These are phyloP conservation scores for Lolium multiflorum DNA, from an alignment of 176 grass and related monocot species.

Conservation along the genomic window DNA sequence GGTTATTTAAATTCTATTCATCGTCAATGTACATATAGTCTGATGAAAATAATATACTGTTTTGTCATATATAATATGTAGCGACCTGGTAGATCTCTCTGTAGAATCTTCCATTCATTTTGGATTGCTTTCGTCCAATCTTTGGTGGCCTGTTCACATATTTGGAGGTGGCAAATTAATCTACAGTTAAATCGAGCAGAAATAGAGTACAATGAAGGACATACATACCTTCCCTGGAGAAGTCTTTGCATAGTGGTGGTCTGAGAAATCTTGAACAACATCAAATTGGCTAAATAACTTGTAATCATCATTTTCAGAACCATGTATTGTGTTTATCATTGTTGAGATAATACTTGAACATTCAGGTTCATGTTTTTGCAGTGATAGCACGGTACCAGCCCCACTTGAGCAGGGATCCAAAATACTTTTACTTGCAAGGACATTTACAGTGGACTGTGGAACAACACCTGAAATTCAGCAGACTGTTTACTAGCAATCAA, in stretches of 20 bases:
- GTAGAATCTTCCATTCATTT: conserved; percentile 76
- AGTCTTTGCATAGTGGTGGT: conserved; percentile 63
- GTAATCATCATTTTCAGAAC: conserved; percentile 38
- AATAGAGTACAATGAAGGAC: conserved; percentile 31
- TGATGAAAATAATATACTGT: conserved; percentile 15
- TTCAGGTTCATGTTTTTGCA: conserved; percentile 48
- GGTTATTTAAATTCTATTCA: not conserved
- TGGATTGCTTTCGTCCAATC: conserved; percentile 70
- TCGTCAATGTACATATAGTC: conserved; percentile 22
- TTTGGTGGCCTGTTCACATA: conserved; percentile 57
- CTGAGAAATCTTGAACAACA: conserved; percentile 66
- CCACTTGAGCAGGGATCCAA: conserved; percentile 56
- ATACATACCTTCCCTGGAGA: conserved; percentile 54
- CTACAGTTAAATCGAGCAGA: conserved; percentile 17
- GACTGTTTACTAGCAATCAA: not conserved
- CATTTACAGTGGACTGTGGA: conserved; percentile 28
- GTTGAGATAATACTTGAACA: conserved; percentile 45
- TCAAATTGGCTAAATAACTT: conserved; percentile 66
- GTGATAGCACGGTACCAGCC: conserved; percentile 15
- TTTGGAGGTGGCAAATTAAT: conserved; percentile 24
- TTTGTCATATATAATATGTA: conserved; percentile 34
- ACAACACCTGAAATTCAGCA: conserved; percentile 41
- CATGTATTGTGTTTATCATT: conserved; percentile 34
- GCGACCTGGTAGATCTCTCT: conserved; percentile 75
- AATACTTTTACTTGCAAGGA: conserved; percentile 36